Evolutionary conservation across 768 basidiomycete genomes (phyloP).

Genomic region (Sistotremastrum suecicum): DNA sequence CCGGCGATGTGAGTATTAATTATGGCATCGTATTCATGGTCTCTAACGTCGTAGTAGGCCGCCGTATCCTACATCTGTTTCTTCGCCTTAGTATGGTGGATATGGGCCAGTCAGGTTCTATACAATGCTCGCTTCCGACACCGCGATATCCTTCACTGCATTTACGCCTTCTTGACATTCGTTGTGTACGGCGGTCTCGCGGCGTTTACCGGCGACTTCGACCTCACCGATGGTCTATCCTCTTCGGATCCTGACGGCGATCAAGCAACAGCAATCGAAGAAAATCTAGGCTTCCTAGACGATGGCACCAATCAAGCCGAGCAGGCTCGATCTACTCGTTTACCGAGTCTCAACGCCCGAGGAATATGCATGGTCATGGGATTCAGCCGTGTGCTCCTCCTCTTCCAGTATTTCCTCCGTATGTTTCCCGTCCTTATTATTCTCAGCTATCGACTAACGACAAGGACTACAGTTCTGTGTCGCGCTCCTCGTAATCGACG

Average conservation of each 20-base stretch:
- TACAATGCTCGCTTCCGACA: conserved; percentile 1
- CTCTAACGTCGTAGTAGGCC: not conserved
- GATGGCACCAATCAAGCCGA: not conserved
- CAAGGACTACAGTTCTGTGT: not conserved
- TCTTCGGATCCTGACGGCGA: not conserved
- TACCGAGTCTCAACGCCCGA: not conserved
- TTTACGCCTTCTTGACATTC: conserved; percentile 1
- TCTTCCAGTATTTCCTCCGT: not conserved
- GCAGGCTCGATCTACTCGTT: not conserved
- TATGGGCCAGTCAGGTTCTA: conserved; percentile 2
- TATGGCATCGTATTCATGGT: too few relatives aligned
- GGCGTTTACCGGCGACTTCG: conserved; percentile 1
- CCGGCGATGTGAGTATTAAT: too few relatives aligned
- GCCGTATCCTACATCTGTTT: not conserved
- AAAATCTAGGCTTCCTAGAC: not conserved
- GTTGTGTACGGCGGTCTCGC: not conserved
- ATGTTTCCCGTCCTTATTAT: not conserved
- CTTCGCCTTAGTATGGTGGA: conserved; percentile 1
- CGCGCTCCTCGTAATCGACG: not conserved
- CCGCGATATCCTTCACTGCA: conserved; percentile 1
- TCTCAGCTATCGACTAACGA: not conserved
- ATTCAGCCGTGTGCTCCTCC: not conserved
- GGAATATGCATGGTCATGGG: not conserved
- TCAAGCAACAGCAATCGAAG: not conserved
- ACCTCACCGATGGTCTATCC: not conserved